Conservation (phyloP, 495 filamentous ascomycete genomes). For the Hyaloscypha finlandica region DNA sequence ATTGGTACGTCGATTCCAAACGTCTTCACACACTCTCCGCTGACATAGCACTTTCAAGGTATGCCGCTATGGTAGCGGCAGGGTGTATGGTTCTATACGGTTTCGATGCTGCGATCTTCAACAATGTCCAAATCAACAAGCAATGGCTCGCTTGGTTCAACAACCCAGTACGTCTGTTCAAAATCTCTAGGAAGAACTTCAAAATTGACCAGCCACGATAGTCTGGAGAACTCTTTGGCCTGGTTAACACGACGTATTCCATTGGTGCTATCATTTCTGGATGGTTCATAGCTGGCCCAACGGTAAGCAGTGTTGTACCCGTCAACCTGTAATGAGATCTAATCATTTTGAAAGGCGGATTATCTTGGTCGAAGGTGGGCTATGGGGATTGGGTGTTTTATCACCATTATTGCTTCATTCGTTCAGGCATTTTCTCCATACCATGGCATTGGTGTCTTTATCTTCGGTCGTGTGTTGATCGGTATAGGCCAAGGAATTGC, state of each 20-base stretch:
- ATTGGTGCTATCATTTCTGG: constrained; percentile 63
- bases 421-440: constrained; percentile 61
- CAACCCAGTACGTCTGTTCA: constrained; percentile 40
- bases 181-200: not conserved
- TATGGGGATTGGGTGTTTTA: constrained; percentile 57
- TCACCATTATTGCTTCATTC: constrained; percentile 62
- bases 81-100: constrained; percentile 71
- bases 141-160: constrained; percentile 63
- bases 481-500: constrained; percentile 67
- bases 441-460: constrained; percentile 58
- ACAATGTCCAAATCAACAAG: constrained; percentile 59
- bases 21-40: not conserved
- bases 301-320: constrained; percentile 31
- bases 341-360: constrained; percentile 33
- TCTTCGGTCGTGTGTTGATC: constrained; percentile 62
- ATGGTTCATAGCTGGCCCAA: constrained; percentile 16
- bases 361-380: constrained; percentile 58
- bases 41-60: constrained; percentile 41
- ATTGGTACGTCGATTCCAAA: constrained; percentile 6
- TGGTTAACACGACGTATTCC: constrained; percentile 63
- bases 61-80: constrained; percentile 61
- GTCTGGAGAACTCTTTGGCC: constrained; percentile 50
- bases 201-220: constrained; percentile 18
- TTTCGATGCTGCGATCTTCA: constrained; percentile 67
- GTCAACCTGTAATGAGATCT: not conserved